Evolutionary conservation across 2,329 filamentous ascomycete species (phyloP).

Genomic region (Aureobasidium sp.): DNA sequence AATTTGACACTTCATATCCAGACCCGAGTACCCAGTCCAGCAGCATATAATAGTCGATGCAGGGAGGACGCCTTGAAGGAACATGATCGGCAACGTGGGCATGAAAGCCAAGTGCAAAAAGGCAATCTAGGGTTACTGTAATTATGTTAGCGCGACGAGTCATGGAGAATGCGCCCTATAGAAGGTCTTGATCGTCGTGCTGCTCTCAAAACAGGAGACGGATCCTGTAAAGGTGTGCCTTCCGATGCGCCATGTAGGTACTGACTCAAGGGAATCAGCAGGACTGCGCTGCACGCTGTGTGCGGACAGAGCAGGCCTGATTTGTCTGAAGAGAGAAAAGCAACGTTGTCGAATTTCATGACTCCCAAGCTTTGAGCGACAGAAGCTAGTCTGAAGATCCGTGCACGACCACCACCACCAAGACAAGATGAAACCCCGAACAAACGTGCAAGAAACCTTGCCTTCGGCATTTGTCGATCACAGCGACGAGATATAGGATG

Average conservation of each 20-base stretch:
- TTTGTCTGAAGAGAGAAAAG: background rate
- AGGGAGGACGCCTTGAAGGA: background rate
- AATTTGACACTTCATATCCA: background rate
- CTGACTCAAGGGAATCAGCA: too few relatives aligned
- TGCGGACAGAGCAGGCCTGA: too few relatives aligned
- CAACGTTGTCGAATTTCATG: background rate
- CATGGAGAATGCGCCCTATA: background rate
- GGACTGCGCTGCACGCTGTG: background rate
- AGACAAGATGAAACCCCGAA: background rate
- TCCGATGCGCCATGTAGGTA: too few relatives aligned
- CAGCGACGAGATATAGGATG: background rate
- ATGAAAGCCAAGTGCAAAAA: background rate
- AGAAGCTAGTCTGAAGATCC: background rate
- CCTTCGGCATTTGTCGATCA: background rate
- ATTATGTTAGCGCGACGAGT: background rate
- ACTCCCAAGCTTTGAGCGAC: background rate
- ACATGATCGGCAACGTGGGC: constrained; percentile 1
- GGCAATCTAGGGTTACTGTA: background rate
- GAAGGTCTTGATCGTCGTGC: background rate
- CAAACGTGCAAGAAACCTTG: background rate
- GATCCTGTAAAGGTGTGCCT: fast-evolving
- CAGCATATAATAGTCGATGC: background rate
- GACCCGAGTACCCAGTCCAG: background rate
- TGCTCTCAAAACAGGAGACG: background rate
- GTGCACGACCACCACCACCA: background rate